Percentiles rank a stretch among this genome's conserved stretches.
phyloP scores from a whole-genome alignment of 768 basidiomycete species.

The Tricholomella constricta region DNA sequence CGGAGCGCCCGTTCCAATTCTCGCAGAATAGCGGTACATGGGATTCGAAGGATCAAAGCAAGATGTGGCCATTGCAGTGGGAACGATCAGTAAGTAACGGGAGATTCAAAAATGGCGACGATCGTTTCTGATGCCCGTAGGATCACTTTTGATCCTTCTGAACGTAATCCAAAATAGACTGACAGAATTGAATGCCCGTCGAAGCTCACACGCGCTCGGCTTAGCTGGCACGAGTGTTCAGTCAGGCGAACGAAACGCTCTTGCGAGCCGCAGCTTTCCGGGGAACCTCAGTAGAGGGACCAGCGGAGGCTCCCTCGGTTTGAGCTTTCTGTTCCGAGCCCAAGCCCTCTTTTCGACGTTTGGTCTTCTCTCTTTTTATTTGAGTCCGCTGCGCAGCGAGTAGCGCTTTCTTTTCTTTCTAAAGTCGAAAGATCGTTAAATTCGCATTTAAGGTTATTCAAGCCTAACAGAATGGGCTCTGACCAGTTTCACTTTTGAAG shows the following conservation, averaged over 20 bases:
- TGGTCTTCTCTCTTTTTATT: conserved; percentile 8
- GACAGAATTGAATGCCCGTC: too few relatives aligned
- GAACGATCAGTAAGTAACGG: not conserved
- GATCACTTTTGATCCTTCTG: not conserved
- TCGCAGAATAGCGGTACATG: too few relatives aligned
- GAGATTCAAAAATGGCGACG: too few relatives aligned
- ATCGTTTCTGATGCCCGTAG: too few relatives aligned
- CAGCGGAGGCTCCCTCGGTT: not conserved
- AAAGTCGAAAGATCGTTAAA: not conserved
- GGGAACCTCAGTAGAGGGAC: not conserved
- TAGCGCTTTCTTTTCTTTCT: conserved; percentile 16
- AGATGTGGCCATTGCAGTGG: not conserved
- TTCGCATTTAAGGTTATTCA: not conserved
- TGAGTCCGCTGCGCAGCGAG: conserved; percentile 9
- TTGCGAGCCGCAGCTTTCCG: conserved; percentile 7
- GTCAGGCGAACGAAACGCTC: conserved; percentile 17
- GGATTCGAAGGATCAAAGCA: not conserved
- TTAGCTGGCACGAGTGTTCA: too few relatives aligned
- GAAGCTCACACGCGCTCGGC: too few relatives aligned
- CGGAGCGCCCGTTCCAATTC: too few relatives aligned
- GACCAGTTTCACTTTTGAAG: conserved; percentile 17
- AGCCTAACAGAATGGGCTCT: not conserved
- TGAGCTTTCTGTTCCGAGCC: not conserved
- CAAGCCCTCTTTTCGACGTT: not conserved
- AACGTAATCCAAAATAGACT: not conserved